Evolutionary conservation across 805 yeast species (phyloP), one percentile per base, ranked within the genome.

Genomic region (Metschnikowia sp.): DNA sequence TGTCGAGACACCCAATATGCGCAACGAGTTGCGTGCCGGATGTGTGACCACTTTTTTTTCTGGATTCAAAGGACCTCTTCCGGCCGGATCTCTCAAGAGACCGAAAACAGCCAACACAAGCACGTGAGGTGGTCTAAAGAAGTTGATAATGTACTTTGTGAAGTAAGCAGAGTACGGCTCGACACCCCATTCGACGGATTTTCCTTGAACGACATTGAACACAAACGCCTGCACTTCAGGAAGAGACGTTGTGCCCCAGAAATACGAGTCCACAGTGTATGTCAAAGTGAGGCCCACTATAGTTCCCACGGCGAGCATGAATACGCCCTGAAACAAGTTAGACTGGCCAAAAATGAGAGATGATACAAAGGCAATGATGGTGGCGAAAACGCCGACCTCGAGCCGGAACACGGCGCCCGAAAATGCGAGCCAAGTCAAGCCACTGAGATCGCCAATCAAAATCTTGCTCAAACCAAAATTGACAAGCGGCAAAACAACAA

Each of bases 161-260:
- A 89, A 83, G 65, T 92, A 92, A 0, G 87, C 78, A 33, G 65
- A 51, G 56, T 75, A 77, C 4, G 98, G 96, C 62, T 87, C 91
- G 1, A 75, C 76, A 0, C 97, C 98, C 97, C 97, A 92, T 12
- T 81, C 73, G 1, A 77, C 63, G 1, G 96, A 74, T 36, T 86
- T 80, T 2, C 96, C 96, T 9, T 78, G 64, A n/a, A 90, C 49
- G 2, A 88, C 86, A 63, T 92, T 92, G 69, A 80, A 91, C 11
- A 79, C 42, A 58, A 91, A 83, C 0, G 92, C 79, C 42, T 76
- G 77, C 2, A 88, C 45, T 64, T 91, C 97, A 0, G 98, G 97
- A 31, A 87, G 63, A n/a, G 79, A 65, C 19, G 42, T 50, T 52
- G 64, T 40, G 45, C 66, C 55, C 97, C 97, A 92, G 64, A 89